Base-by-base conservation (phyloP, 805 yeast genomes). In the Lachancea fermentati region DNA sequence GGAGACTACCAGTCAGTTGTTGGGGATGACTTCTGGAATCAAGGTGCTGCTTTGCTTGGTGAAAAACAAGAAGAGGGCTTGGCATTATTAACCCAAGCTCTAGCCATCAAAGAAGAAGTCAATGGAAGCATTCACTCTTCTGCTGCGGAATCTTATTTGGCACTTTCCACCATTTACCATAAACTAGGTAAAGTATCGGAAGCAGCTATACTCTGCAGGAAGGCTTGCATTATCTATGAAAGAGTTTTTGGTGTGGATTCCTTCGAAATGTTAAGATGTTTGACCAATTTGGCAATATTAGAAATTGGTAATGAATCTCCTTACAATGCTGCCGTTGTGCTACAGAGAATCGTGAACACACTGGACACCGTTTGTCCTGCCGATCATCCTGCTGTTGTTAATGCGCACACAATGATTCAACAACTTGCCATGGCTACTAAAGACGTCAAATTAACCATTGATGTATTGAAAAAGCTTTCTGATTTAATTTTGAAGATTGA, bases 191-290 rank as follows among this genome's bases (percentile, higher is more conserved):
- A 73, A 51, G 58, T 65, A 15, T 65, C 67, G 17, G 79, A 77
- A 48, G 88, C 96, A 9, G 70, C 78, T 38, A 73, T 71, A 9
- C 67, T 76, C 48, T 75, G 81, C 13, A 77, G 93, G 51, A 81
- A 76, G 58, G 77, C 96, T 2, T 73, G 79, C 46, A 67, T 77
- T 30, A 76, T 88, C 45, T 71, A 80, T 44, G 97, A 91, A 69
- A 79, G 97, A 65, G 72, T 79, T 9, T 62, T 69, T 37, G 98
- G 98, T 46, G 62, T 79, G 47, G 97, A 91, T 57, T 76, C 93
- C 11, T 76, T 75, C 53, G 91, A 87, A 48, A 75, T 89, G 18
- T 62, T 86, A 29, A 73, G 86, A 49, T 69, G 85, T 30, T 76
- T 82, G 58, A 71, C 80, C 51, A 87, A 86, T 62, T 66, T 89